These are phyloP conservation scores for Mortierella sp. DNA, from an alignment of 371 early-diverging fungal genomes.

Conservation along the genomic window DNA sequence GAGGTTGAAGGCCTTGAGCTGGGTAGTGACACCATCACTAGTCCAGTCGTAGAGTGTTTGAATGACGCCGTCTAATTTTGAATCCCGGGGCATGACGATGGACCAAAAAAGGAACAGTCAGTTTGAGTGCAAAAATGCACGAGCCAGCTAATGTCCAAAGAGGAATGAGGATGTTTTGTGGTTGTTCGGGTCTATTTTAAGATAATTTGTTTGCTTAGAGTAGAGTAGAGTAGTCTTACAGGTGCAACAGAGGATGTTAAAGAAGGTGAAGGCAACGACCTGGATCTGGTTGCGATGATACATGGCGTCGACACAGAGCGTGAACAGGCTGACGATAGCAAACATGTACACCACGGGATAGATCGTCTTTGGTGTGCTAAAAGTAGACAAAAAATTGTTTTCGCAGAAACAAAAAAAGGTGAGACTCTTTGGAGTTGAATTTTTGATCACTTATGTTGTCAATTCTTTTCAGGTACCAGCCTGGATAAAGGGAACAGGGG, in stretches of 20 bases:
- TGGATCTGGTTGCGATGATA: constrained; percentile 54
- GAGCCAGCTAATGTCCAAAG: background rate
- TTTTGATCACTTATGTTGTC: too few relatives aligned
- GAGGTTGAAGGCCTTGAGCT: constrained; percentile 30
- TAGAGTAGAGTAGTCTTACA: constrained; percentile 34
- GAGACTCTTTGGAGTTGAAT: too few relatives aligned
- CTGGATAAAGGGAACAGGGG: background rate
- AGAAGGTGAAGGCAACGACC: constrained; percentile 49
- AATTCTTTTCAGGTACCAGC: background rate
- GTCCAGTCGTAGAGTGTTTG: constrained; percentile 41
- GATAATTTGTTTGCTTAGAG: too few relatives aligned
- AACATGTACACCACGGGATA: constrained; percentile 47
- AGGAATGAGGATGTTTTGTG: background rate
- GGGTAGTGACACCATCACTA: background rate
- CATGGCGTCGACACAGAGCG: constrained; percentile 52
- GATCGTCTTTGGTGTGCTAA: constrained; percentile 48
- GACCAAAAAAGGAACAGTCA: background rate
- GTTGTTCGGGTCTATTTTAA: constrained; percentile 3
- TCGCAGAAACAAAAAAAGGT: background rate
- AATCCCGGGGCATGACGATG: background rate
- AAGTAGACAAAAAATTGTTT: background rate
- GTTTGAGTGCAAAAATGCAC: background rate
- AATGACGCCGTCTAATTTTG: constrained; percentile 40
- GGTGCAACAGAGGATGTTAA: constrained; percentile 39
- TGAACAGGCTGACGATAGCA: constrained; percentile 39